Evolutionary conservation across 2,329 filamentous ascomycete genomes (phyloP), one percentile per base, ranked within the genome.

Genomic region (Fusarium ramigenum): DNA sequence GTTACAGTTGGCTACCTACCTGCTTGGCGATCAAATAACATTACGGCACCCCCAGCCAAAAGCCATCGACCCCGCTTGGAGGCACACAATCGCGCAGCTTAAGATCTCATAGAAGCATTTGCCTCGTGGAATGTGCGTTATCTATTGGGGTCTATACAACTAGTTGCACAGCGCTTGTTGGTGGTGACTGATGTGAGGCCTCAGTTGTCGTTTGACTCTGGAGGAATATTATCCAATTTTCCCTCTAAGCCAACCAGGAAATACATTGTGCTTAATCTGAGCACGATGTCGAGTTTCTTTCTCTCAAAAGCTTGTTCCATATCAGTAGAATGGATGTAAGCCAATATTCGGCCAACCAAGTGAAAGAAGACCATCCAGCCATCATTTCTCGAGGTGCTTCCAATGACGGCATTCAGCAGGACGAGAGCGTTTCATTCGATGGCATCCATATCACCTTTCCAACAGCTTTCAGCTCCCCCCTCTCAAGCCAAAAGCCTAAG

Each of bases 71-170:
- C 70, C 70, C 70, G 70, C 70, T 59, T 67, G 40, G 59, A 69
- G 44, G 61, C 69, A 61, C 66, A 66, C 65, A 62, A 73, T 70
- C 60, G 57, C 58, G 36, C 60, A 69, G 52, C 61, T 56, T 62
- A 28, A 73, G 70, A 73, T 73, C 61, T 58, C 70, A 53, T 62
- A 58, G 52, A 70, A 60, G 46, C 57, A 66, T 73, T 70, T 63
- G 47, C 54, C 61, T 70, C 53, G 66, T 71, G 70, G 70, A 73
- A 73, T 73, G 66, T 66, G 57, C 52, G 60, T 67, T 66, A 60
- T 60, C 58, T 73, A 56, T 49, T 46, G 53, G 57, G 62, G 43
- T 47, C 32, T 46, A 30, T n/a, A 57, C 28, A 32, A 36, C 34
- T 36, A 36, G 30, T 46, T 73, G 60, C 44, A 32, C 30, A 53